Base-by-base conservation (phyloP, 805 yeast species). In the Candida takata region DNA sequence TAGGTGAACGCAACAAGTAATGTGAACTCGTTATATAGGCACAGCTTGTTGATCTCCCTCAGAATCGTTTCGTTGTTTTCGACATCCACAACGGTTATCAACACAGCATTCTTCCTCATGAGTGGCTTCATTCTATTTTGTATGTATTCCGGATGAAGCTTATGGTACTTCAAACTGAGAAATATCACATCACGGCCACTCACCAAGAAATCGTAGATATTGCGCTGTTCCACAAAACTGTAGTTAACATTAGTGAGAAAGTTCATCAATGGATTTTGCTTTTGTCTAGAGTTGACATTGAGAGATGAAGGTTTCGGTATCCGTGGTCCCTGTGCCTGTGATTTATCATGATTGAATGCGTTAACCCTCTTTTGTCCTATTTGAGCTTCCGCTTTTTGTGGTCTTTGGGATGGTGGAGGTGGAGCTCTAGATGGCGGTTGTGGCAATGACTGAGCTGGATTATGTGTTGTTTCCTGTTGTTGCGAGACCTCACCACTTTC, bases 91-190 rank as follows among this genome's bases (percentile, higher is more conserved):
- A 79, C 77, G 23, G 74, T 71, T 30, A 82, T 54, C 18, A 82
- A 47, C 2, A 81, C 65, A n/a, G 80, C 67, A 8, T 67, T 62
- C 24, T 62, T 59, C 47, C 63, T 69, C 6, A 48, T 29, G 36
- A 61, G 43, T 23, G 62, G 57, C 41, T 58, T 64, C 55, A 79
- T 65, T 40, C 81, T 64, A 42, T 72, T 73, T 58, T 73, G 70
- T 4, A 84, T 68, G 47, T 84, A 83, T 46, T 82, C 90, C 0
- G 88, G 86, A 44, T 79, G 81, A 27, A 84, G 60, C 54, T 81
- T 82, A 51, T 81, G 86, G 52, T 83, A 84, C 34, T 79, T 78
- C 32, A 84, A 55, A 1, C 85, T 75, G 4, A 84, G 62, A 44
- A 82, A 81, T 1, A 84, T 47, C 1, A 80, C 70, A 38, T 53